Evolutionary conservation across 1,139 yeast species (phyloP), one percentile per base, ranked within the genome.

Genomic region (Lipomyces yarrowii): DNA sequence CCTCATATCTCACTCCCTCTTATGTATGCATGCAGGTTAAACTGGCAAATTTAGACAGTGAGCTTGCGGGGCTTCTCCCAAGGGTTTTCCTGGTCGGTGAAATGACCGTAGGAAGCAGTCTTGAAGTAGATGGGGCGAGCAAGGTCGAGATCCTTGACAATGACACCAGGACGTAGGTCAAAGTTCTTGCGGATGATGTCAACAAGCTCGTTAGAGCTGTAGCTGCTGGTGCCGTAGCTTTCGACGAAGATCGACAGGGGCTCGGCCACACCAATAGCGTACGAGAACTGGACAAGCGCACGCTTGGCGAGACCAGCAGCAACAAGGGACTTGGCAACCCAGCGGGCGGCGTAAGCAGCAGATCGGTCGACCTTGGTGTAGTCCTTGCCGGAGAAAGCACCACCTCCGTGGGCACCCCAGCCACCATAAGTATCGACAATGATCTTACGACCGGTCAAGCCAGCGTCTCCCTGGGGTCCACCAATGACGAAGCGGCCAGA

Each of bases 321-420:
- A 73, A 94, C 96, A 77, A 94, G 87, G 69, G 99, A 94, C 86
- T 94, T 94, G 81, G 99, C 99, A 76, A 94, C 98, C 99, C 99
- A 96, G 86, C 99, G 92, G 76, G 99, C 99, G 78, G 99, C 98
- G 80, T 94, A 94, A 74, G 99, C 99, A 79, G 99, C 99, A 73
- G 99, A 94, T 86, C 99, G 91, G 83, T 94, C 99, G 78, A 94
- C 99, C 87, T 94, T 94, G 80, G 98, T 91, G 90, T 91, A 94
- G 83, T 94, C 99, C 87, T 94, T 94, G 83, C 99, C 99, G 71
- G 97, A 90, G 92, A 96, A 94, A 73, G 99, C 99, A 87, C 99
- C 99, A 86, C 99, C 99, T 84, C 99, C 99, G 86, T 94, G 99
- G 77, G 99, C 98, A 83, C 99, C 98, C 96, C 99, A 96, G 77